These are phyloP conservation scores for Hanseniaspora pseudoguilliermondii DNA, from an alignment of 805 yeast species.

Conservation along the genomic window DNA sequence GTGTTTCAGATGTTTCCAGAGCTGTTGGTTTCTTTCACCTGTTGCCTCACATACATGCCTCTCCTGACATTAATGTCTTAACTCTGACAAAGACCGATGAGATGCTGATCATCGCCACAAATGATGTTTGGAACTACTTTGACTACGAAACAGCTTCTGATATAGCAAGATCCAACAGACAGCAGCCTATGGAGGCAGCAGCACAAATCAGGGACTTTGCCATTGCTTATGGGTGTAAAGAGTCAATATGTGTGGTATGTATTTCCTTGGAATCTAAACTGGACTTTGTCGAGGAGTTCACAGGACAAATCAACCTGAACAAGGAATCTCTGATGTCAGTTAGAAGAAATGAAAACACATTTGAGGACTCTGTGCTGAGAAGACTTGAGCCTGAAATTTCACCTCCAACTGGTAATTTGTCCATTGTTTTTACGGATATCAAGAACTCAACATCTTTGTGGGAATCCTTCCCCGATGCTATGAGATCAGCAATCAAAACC, in stretches of 20 bases:
- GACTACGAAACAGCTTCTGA: constrained; percentile 82
- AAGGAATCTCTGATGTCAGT: constrained; percentile 32
- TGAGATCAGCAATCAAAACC: constrained; percentile 91
- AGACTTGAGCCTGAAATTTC: constrained; percentile 79
- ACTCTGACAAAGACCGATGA: constrained; percentile 62
- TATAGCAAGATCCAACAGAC: constrained; percentile 65
- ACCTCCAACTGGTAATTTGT: constrained; percentile 89
- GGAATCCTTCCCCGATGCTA: constrained; percentile 86
- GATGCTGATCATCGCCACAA: constrained; percentile 70
- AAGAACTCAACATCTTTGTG: constrained; percentile 85
- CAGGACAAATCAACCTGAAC: constrained; percentile 23
- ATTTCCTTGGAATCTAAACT: constrained; percentile 45
- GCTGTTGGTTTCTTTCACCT: constrained; percentile 83
- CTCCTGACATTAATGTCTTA: constrained; percentile 61
- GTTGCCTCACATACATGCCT: constrained; percentile 78
- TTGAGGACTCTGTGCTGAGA: constrained; percentile 66
- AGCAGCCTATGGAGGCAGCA: constrained; percentile 82
- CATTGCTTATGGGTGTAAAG: constrained; percentile 75
- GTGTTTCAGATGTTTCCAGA: constrained; percentile 68
- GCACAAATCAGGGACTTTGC: constrained; percentile 90
- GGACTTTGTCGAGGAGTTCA: constrained; percentile 15
- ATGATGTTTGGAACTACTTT: constrained; percentile 73
- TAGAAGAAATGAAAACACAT: constrained; percentile 36
- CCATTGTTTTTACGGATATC: constrained; percentile 95
- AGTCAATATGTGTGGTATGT: constrained; percentile 70